Evolutionary conservation across 1,284 basidiomycete species (phyloP), one percentile per base, ranked within the genome.

Genomic region (Macrocystidia cucumis): DNA sequence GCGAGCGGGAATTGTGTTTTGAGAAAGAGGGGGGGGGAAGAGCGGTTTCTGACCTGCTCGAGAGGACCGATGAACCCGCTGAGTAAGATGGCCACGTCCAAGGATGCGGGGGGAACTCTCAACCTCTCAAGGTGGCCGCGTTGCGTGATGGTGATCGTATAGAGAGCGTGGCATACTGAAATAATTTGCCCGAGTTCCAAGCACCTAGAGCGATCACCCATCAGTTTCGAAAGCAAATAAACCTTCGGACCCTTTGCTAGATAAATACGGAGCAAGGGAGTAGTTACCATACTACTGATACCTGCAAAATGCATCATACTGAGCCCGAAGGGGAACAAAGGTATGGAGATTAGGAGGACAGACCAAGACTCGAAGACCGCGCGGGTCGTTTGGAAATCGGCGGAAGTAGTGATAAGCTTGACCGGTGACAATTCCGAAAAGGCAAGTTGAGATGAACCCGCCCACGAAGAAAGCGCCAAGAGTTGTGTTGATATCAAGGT

Each of bases 401-500:
- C 27, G 14, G 9, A 39, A 40, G 27, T 49, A 49, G 8, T 45
- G 22, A 32, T 43, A 46, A 5, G 32, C 29, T 29, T 52, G 50
- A 2, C 40, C 43, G 9, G 43, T 43, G n/a, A 42, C 34, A 5
- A 48, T 31, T 4, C 48, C 47, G 23, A 45, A 50, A 3, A 50
- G 41, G 28, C 43, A 48, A 4, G 42, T 35, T 1, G 46, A 46
- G 14, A 52, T 20, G 3, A 52, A 20, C 7, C 44, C 38, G 19
- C 50, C 49, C 37, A 50, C 41, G 36, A 49, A 40, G 6, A 50
- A 33, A 2, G 45, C 50, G 5, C 48, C 50, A n/a, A 52, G 22
- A 8, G 47, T 52, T 8, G 37, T 9, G 29, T 33, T 27, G 4
- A 40, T 19, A 34, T 38, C 38, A 36, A 41, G 38, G n/a, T n/a